Percentiles rank a stretch among this genome's conserved stretches.
Evolutionary conservation across 257 asterid genomes (phyloP).

Genomic region (Buddleja alternifolia): DNA sequence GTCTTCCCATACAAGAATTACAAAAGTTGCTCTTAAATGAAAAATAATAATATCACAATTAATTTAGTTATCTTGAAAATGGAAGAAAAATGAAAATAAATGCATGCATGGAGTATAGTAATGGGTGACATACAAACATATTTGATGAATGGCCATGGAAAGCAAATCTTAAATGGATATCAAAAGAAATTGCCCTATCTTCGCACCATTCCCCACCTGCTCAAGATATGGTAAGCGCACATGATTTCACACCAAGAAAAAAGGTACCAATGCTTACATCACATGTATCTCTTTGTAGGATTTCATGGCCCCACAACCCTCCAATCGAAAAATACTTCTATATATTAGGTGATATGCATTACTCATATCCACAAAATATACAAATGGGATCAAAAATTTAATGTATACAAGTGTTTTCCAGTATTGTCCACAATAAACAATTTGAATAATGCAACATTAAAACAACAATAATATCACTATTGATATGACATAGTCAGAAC

Average conservation of each 20-base stretch:
- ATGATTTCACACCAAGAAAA: slow-evolving; percentile 70
- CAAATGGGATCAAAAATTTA: no score
- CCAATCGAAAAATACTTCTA: no score
- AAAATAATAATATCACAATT: no score
- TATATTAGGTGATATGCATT: no score
- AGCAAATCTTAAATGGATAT: slow-evolving; percentile 80
- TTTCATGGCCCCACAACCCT: slow-evolving; percentile 52
- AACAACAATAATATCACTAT: no score
- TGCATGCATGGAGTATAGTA: slow-evolving; percentile 23
- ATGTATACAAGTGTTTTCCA: no score
- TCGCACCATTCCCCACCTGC: slow-evolving; percentile 70
- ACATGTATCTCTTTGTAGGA: slow-evolving; percentile 72
- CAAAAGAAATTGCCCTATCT: slow-evolving; percentile 67
- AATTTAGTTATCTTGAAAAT: neutral
- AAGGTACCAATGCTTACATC: slow-evolving; percentile 60
- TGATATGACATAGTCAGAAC: no score
- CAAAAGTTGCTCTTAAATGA: no score
- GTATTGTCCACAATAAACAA: no score
- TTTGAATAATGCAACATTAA: no score
- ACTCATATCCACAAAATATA: no score
- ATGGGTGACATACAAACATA: slow-evolving; percentile 39
- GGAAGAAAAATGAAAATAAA: neutral
- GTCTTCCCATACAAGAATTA: no score
- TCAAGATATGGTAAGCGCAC: slow-evolving; percentile 71
- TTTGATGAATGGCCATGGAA: slow-evolving; percentile 61